Evolutionary conservation across 345 rosid species (phyloP).

Genomic region (Reutealis trisperma): DNA sequence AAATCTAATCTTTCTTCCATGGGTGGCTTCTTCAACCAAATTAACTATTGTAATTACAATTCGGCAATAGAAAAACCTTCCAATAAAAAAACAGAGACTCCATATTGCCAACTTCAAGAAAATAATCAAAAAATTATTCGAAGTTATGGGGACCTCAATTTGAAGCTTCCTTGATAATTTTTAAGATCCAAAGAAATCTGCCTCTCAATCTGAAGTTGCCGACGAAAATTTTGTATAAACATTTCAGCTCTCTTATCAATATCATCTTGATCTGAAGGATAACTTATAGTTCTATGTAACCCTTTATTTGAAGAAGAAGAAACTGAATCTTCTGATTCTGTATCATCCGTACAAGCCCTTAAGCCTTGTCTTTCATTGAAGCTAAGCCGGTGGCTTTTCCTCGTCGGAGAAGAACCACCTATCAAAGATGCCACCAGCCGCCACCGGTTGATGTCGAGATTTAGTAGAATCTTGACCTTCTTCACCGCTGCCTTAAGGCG

Average conservation of each 20-base stretch:
- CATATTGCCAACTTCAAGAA: slow-evolving; percentile 2
- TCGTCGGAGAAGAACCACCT: slow-evolving; percentile 32
- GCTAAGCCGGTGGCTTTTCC: slow-evolving; percentile 40
- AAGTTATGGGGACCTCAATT: slow-evolving; percentile 4
- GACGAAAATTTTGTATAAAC: slow-evolving; percentile 73
- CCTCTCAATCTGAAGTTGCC: slow-evolving; percentile 79
- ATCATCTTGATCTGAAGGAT: slow-evolving; percentile 63
- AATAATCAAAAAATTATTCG: not conserved
- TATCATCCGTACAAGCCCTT: slow-evolving; percentile 35
- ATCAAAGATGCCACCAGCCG: slow-evolving; percentile 45
- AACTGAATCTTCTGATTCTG: slow-evolving; percentile 19
- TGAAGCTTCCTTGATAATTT: slow-evolving; percentile 35
- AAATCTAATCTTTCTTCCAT: not conserved
- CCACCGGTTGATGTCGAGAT: slow-evolving; percentile 51
- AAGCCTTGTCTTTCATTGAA: slow-evolving; percentile 65
- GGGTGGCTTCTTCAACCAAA: not conserved
- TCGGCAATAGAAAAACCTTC: slow-evolving; percentile 3
- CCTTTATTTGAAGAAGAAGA: slow-evolving; percentile 14
- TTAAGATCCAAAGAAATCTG: slow-evolving; percentile 73
- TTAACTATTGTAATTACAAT: not conserved
- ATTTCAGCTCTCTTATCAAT: slow-evolving; percentile 66
- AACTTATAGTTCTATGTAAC: slow-evolving; percentile 53
- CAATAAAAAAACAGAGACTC: not conserved
- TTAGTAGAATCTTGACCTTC: slow-evolving; percentile 61
- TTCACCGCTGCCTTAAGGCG: slow-evolving; percentile 67